Base-by-base conservation (phyloP, 352 stramenopile species). In the Phytophthora fragariaefolia region DNA sequence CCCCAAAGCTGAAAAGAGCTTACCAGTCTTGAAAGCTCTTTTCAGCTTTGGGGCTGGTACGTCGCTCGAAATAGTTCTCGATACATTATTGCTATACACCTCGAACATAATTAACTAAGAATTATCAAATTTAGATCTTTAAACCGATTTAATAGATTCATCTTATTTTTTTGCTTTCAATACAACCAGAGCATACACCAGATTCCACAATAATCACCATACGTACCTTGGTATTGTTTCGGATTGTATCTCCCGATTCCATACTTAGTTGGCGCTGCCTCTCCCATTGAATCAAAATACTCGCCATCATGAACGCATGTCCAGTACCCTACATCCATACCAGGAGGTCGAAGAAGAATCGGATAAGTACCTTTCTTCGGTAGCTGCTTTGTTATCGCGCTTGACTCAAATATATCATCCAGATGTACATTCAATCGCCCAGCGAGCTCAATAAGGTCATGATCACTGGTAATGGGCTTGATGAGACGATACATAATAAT, bases 91-190 rank as follows among this genome's bases (percentile, higher is more conserved):
- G 18, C 30, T 63, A 23, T 69, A 58, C 58, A 63, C n/a, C 4
- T 34, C 34, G 13, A 75, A 27, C 2, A 47, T 43, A 34, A 34
- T 43, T 43, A 59, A 24, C 46, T 53, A 58, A 59, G 15, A 42
- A 69, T 26, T 1, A 30, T 49, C 47, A 69, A 18, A 54, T 69
- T 61, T 27, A 69, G 23, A 63, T 69, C 53, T 18, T 49, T 22
- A 26, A 69, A 59, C 1, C 24, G n/a, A 17, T 58, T 38, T 1
- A 69, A 26, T 51, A 70, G 6, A 13, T 64, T 26, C 20, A 50
- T 32, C 42, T 64, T 34, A 40, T 59, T 57, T 1, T 70, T 17
- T 40, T 70, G 62, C 13, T 59, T 70, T 2, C 12, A 52, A 48
- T 64, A 60, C 2, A 70, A 8, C 34, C 34, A 64, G 0, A 70